Base-by-base conservation (phyloP, 2,329 filamentous ascomycete species). In the Neobulgaria alba region DNA sequence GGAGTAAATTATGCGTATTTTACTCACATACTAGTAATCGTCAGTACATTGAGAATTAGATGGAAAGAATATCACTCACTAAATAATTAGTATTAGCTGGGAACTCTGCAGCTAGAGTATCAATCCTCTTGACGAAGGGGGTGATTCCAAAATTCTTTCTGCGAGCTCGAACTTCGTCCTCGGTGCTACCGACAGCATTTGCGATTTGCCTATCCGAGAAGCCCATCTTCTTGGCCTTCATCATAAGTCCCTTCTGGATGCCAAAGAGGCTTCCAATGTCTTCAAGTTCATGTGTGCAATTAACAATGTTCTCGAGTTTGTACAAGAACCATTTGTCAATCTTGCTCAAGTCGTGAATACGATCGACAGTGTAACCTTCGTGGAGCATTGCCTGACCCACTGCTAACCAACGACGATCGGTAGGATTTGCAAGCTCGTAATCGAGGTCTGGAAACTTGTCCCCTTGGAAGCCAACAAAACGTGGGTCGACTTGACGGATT, bases 241-340 rank as follows among this genome's bases (percentile, higher is more conserved):
- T 66, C 58, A 98, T 71, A 47, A 92, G 77, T 58, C 95, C 89
- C 66, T 89, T 85, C 71, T 89, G 90, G 48, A 98, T 68, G 41
- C 80, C 84, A 57, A 84, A 80, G 34, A 98, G 74, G 57, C 80
- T 84, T 52, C 88, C 89, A 46, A 87, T 79, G 21, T 82, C 77
- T 68, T 95, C 78, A 48, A 98, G 78, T 62, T 94, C 85, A 52
- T 78, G 79, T 45, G 84, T 86, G 69, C 84, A 89, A 64, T 96
- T 78, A 38, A 95, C 92, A 57, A 98, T 85, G 71, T 96, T 96
- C 68, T 95, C 82, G 38, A 98, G 79, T 76, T 98, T 96, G 79
- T 95, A 79, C 56, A 98, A 69, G 74, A 98, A 98, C 92, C 92
- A 96, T 68, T 94, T 95, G 71, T 96, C 92, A 57, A 98, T 98